These are phyloP conservation scores for Solanum paucissectum DNA, from an alignment of 257 asterid species.

Conservation along the genomic window DNA sequence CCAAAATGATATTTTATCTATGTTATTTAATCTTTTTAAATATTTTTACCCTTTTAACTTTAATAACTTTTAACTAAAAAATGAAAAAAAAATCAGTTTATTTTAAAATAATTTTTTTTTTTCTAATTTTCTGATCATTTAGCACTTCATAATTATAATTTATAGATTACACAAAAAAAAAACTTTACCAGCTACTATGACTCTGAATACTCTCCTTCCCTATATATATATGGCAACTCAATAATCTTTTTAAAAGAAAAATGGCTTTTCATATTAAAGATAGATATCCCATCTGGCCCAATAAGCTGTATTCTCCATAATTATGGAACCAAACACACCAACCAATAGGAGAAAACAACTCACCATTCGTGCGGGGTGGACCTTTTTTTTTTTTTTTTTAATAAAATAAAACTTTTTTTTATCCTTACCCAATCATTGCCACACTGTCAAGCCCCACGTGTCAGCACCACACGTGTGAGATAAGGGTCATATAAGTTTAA, in stretches of 20 bases:
- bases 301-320: background rate
- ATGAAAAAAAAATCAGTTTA: too few species aligned
- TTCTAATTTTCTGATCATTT: too few species aligned
- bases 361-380: conserved; percentile 81
- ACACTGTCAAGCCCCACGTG: conserved; percentile 16
- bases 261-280: background rate
- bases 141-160: too few species aligned
- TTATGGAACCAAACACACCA: conserved; percentile 3
- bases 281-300: conserved; percentile 2
- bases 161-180: background rate
- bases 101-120: too few species aligned
- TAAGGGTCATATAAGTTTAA: background rate
- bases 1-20: too few species aligned
- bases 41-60: too few species aligned
- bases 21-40: too few species aligned
- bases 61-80: too few species aligned
- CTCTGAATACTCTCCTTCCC: background rate
- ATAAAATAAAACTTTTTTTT: background rate
- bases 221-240: background rate
- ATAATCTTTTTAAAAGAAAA: background rate
- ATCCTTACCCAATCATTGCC: conserved; percentile 43
- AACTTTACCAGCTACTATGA: fast-evolving
- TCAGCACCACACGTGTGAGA: conserved; percentile 32
- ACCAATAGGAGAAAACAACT: conserved; percentile 10
- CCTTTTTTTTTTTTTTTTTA: conserved; percentile 5